Percentiles rank a stretch among this genome's conserved stretches.
phyloP scores from a whole-genome alignment of 371 early-diverging fungal species.

The Rhizomucor pusillus region DNA sequence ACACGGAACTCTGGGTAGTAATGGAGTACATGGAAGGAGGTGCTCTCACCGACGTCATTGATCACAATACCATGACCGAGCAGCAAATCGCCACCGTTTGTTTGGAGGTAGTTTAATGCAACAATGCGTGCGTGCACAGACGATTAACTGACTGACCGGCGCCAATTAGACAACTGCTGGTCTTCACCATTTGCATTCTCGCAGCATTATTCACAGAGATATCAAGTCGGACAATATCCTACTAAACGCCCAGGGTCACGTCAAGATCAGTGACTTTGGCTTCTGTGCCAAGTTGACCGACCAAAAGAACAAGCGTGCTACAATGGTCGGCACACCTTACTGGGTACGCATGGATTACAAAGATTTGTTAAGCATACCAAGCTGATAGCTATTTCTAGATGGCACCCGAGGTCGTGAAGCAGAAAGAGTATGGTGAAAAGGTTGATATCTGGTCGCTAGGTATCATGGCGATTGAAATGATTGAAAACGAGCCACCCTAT shows the following conservation, averaged over 20 bases:
- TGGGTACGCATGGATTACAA: slow-evolving; percentile 39
- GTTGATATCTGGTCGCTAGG: slow-evolving; percentile 95
- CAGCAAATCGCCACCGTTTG: slow-evolving; percentile 90
- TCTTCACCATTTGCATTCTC: slow-evolving; percentile 78
- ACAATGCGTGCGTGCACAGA: slow-evolving; percentile 49
- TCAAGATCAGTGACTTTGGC: slow-evolving; percentile 94
- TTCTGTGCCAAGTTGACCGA: slow-evolving; percentile 87
- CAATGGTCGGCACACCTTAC: slow-evolving; percentile 93
- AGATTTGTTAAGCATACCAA: not conserved
- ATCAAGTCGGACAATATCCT: slow-evolving; percentile 97
- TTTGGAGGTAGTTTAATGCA: slow-evolving; percentile 63
- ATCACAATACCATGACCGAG: slow-evolving; percentile 89
- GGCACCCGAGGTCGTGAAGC: slow-evolving; percentile 93
- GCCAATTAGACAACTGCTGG: not conserved
- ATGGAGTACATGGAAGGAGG: slow-evolving; percentile 99
- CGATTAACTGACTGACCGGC: slow-evolving; percentile 72
- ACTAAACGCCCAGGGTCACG: slow-evolving; percentile 80
- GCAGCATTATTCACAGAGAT: slow-evolving; percentile 95
- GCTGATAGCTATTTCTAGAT: slow-evolving; percentile 28
- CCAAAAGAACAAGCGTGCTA: slow-evolving; percentile 80
- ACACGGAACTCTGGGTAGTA: slow-evolving; percentile 87
- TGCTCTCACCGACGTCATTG: slow-evolving; percentile 95
- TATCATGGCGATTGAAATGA: slow-evolving; percentile 98
- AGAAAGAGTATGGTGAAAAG: slow-evolving; percentile 86
- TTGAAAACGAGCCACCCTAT: slow-evolving; percentile 97